Evolutionary conservation across 2,329 filamentous ascomycete genomes (phyloP).

Genomic region (Metarhizium brunneum): DNA sequence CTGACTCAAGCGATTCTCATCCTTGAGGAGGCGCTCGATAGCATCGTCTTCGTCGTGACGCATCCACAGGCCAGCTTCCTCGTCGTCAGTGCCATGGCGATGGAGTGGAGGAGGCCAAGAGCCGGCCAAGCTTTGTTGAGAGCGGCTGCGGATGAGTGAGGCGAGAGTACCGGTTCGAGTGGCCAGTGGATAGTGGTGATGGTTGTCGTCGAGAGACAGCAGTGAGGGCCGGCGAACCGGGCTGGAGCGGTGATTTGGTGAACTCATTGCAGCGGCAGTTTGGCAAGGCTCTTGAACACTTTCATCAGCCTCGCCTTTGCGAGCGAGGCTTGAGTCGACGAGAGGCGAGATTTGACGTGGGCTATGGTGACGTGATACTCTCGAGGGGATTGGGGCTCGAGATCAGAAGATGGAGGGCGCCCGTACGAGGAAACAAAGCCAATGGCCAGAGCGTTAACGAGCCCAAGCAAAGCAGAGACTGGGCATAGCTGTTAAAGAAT

Average conservation of each 20-base stretch:
- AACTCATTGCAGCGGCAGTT: conserved; percentile 15
- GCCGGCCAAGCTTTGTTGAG: conserved; percentile 22
- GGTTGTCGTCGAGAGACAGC: conserved; percentile 22
- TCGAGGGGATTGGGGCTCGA: no score
- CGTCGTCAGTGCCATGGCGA: conserved; percentile 19
- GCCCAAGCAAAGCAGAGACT: no score
- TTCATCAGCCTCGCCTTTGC: background rate
- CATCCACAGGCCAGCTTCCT: conserved; percentile 18
- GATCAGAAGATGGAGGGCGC: no score
- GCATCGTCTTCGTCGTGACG: conserved; percentile 30
- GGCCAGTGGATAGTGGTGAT: conserved; percentile 20
- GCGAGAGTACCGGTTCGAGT: conserved; percentile 28
- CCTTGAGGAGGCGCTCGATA: conserved; percentile 33
- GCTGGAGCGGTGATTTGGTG: conserved; percentile 17
- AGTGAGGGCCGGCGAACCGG: conserved; percentile 21
- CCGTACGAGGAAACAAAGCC: no score
- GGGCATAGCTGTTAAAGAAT: no score
- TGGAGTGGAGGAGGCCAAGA: conserved; percentile 14
- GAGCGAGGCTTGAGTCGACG: background rate
- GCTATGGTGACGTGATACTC: no score
- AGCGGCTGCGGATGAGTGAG: conserved; percentile 29
- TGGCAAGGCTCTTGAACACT: background rate
- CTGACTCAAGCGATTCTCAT: conserved; percentile 50
- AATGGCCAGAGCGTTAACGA: no score
- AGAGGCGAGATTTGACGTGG: background rate